These are phyloP conservation scores for Plasmodium adleri DNA, from an alignment of 169 alveolate species.

Conservation along the genomic window DNA sequence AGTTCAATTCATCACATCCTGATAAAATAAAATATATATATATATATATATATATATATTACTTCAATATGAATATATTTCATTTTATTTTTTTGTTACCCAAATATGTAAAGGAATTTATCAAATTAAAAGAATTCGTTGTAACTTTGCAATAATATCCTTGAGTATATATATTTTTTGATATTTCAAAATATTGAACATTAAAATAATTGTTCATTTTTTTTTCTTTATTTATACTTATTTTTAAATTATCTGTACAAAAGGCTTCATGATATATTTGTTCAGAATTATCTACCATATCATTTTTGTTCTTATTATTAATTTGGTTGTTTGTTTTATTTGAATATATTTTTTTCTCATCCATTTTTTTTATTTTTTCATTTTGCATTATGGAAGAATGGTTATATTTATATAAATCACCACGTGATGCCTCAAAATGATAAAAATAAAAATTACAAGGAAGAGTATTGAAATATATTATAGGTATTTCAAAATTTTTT, in stretches of 20 bases:
- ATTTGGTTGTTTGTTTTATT: too few relatives aligned
- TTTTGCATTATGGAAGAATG: neutral
- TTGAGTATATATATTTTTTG: conserved; percentile 29
- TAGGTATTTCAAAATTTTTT: conserved; percentile 39
- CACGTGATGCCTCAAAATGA: conserved; percentile 55
- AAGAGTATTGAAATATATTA: conserved; percentile 33
- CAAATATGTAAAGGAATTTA: conserved; percentile 62
- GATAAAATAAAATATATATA: neutral
- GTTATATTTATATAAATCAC: conserved; percentile 45
- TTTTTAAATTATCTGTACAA: conserved; percentile 55
- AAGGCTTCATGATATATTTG: conserved; percentile 42
- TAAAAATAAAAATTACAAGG: conserved; percentile 66
- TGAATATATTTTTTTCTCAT: neutral
- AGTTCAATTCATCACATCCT: conserved; percentile 44
- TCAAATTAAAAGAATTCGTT: conserved; percentile 45
- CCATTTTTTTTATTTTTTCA: neutral
- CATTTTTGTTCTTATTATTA: neutral
- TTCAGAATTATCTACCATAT: neutral
- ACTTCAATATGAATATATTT: neutral
- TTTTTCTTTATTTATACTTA: conserved; percentile 19
- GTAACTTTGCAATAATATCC: conserved; percentile 62
- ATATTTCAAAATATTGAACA: conserved; percentile 37
- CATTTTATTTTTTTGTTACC: conserved; percentile 6
- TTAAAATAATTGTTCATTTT: conserved; percentile 22
- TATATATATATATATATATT: neutral